These are phyloP conservation scores for Apiospora saccharicola DNA, from an alignment of 2,329 filamentous ascomycete genomes.

Conservation along the genomic window DNA sequence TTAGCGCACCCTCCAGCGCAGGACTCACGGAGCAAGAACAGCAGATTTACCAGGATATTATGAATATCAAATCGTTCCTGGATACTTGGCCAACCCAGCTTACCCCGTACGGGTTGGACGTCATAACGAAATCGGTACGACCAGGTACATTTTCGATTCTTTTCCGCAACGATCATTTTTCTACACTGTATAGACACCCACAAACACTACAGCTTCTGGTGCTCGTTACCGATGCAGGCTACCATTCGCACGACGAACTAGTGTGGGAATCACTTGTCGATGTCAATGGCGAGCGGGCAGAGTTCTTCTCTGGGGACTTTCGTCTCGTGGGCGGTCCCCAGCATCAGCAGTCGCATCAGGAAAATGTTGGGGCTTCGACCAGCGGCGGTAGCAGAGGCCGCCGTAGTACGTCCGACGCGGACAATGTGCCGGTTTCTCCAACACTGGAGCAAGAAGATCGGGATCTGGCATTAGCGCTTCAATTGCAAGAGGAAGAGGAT, in stretches of 20 bases:
- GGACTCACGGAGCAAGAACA: slow-evolving; percentile 78
- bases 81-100: slow-evolving; percentile 83
- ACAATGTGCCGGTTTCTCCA: slow-evolving; percentile 44
- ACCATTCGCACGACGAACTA: slow-evolving; percentile 85
- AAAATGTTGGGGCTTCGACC: slow-evolving; percentile 29
- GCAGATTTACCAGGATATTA: slow-evolving; percentile 80
- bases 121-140: slow-evolving; percentile 72
- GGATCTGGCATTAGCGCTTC: slow-evolving; percentile 85
- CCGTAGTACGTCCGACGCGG: slow-evolving; percentile 30
- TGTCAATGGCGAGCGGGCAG: slow-evolving; percentile 81
- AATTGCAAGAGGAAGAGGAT: slow-evolving; percentile 94
- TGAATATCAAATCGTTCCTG: slow-evolving; percentile 86
- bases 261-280: slow-evolving; percentile 96
- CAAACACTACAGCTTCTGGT: slow-evolving; percentile 77
- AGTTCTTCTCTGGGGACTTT: slow-evolving; percentile 92
- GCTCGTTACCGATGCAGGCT: slow-evolving; percentile 92
- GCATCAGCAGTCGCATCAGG: slow-evolving; percentile 33
- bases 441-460: slow-evolving; percentile 78
- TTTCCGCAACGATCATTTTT: slow-evolving; percentile 97
- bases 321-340: slow-evolving; percentile 73
- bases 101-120: slow-evolving; percentile 79
- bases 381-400: slow-evolving; percentile 46
- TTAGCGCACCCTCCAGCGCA: slow-evolving; percentile 58
- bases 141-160: slow-evolving; percentile 87
- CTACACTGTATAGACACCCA: slow-evolving; percentile 90